Base-by-base conservation (phyloP, 371 early-diverging fungal species). In the Lichtheimia ramosa region DNA sequence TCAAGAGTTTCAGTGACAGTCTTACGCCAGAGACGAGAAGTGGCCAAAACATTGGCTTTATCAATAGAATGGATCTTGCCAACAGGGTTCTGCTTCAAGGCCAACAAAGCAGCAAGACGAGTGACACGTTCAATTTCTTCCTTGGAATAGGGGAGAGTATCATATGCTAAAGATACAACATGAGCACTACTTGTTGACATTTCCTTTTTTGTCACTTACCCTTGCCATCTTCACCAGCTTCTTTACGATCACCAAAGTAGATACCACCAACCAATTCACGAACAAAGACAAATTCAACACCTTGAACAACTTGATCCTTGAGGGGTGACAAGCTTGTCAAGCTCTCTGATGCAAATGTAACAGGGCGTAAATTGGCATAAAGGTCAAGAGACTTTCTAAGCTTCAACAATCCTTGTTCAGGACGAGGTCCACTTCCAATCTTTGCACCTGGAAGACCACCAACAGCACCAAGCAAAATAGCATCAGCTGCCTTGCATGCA, bases 1-100 rank as follows among this genome's bases (percentile, higher is more conserved):
- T 81, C 77, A 49, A 98, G 73, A 15, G 90, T 92, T 48, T 94
- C 92, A 3, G 93, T 92, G 21, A 96, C 97, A 16, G 90, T 89
- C 59, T 85, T 83, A 65, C 97, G 89, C 97, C 97, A 98, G 66
- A 97, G 87, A 65, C 97, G 90, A 16, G 97, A 97, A 0, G 97
- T 92, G 43, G 97, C 97, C 66, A 97, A 83, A 10, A 98, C 98
- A 73, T 98, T 98, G 60, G 97, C 97, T 79, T 98, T 98, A 82
- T 98, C 98, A 59, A 98, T 90, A 39, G 94, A 94, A 39, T 94
- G 96, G 58, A 97, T 90, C 51, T 91, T 88, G 61, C 86, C 83
- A 21, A 89, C 88, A 28, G 96, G 96, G 57, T 79, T 84, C 43
- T 89, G 81, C 70, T 87, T 79, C 50, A 83, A 74, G 16, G 93